Conservation (phyloP, 2,329 filamentous ascomycete genomes). For the Cordyceps pruinosa region DNA sequence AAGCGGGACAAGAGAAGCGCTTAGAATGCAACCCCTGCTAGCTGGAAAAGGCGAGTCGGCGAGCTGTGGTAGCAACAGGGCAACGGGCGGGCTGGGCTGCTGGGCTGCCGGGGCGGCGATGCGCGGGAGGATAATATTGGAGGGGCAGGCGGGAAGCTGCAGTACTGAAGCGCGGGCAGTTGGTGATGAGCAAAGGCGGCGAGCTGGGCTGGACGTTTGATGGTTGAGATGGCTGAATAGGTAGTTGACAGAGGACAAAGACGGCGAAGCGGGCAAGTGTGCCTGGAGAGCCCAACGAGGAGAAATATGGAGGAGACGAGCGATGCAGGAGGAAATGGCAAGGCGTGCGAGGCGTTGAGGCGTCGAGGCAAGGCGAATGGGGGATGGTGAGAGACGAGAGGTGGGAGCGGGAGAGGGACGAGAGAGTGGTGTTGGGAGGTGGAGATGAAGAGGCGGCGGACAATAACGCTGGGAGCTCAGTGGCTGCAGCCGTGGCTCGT, state of each 20-base stretch:
- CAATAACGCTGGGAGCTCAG: background rate
- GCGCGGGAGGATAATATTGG: background rate
- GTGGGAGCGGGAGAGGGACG: background rate
- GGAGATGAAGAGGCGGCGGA: conserved; percentile 3
- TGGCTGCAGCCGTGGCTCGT: conserved; percentile 2
- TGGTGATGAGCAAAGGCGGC: background rate
- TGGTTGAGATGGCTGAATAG: background rate
- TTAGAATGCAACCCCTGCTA: conserved; percentile 7
- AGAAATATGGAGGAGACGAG: background rate
- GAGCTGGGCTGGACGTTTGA: background rate
- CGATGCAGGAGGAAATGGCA: background rate
- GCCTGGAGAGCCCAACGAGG: conserved; percentile 4
- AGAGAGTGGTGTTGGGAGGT: background rate
- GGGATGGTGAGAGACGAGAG: conserved; percentile 5
- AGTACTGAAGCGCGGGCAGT: background rate
- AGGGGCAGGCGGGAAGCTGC: background rate
- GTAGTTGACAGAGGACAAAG: background rate
- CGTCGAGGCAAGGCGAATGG: background rate
- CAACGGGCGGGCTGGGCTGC: background rate
- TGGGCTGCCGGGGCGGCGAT: too few species aligned
- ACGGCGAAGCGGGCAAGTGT: background rate
- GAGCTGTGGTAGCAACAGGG: background rate
- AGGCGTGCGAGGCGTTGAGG: too few species aligned
- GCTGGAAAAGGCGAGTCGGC: background rate
- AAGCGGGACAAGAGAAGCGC: conserved; percentile 3